Evolutionary conservation across 2,329 filamentous ascomycete genomes (phyloP).

Genomic region (Xylaria sp.): DNA sequence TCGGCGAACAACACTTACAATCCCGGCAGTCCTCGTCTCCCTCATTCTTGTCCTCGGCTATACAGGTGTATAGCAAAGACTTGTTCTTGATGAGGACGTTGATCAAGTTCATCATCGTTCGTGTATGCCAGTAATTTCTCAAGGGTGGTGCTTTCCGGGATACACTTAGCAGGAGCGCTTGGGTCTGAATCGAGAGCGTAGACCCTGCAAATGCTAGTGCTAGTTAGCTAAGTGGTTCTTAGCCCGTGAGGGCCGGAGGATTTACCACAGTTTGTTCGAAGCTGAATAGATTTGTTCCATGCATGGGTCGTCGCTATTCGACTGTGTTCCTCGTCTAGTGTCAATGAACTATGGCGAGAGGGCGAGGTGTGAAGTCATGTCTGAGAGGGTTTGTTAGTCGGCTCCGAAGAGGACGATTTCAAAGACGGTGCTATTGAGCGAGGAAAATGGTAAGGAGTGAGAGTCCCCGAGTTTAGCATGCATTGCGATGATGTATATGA

Average conservation of each 20-base stretch:
- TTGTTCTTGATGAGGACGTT: constrained; percentile 1
- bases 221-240: background rate
- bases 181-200: background rate
- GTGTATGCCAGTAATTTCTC: background rate
- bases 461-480: background rate
- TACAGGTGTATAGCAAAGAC: background rate
- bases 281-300: background rate
- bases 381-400: no score
- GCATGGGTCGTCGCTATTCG: no score
- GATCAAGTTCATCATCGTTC: constrained; percentile 2
- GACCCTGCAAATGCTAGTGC: background rate
- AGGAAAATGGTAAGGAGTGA: constrained; percentile 9
- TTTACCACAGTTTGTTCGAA: background rate
- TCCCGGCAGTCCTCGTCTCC: background rate
- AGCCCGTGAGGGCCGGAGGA: background rate
- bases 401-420: background rate
- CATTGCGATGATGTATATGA: constrained; percentile 8
- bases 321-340: no score
- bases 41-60: background rate
- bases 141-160: background rate
- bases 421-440: background rate
- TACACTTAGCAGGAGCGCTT: no score
- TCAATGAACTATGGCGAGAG: no score
- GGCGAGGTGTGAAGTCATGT: no score
- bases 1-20: background rate